Percentiles rank a stretch among this genome's conserved stretches.
These are phyloP conservation scores for Pelargonium fulgidum DNA, from an alignment of 441 rosid genomes.

Conservation along the genomic window DNA sequence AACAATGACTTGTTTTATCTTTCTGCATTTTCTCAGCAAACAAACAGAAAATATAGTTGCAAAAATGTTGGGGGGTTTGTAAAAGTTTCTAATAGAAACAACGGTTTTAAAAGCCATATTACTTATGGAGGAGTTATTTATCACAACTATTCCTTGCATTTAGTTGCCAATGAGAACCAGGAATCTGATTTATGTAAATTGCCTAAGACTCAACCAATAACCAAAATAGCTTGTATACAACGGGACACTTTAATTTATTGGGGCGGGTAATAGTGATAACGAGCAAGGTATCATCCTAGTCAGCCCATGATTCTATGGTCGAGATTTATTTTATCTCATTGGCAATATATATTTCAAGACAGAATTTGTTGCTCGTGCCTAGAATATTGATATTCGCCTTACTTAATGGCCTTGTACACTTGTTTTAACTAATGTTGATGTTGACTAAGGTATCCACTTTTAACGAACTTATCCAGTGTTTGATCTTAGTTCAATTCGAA, in stretches of 20 bases:
- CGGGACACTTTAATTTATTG: no score
- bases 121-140: not conserved
- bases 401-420: not conserved
- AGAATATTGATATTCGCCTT: no score
- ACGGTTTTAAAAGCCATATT: not conserved
- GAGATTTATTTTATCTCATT: no score
- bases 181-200: no score
- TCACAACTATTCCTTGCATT: not conserved
- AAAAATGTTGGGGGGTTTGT: not conserved
- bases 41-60: not conserved
- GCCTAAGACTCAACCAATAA: no score
- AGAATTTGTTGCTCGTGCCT: no score
- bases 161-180: not conserved
- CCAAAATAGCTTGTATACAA: no score
- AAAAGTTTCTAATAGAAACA: not conserved
- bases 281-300: no score
- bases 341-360: no score
- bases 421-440: not conserved
- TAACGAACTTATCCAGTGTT: not conserved
- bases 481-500: not conserved
- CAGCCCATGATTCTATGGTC: no score
- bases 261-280: no score
- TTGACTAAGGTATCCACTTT: not conserved
- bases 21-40: conserved; percentile 5
- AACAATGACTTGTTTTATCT: not conserved